Base-by-base conservation (phyloP, 2,329 filamentous ascomycete genomes). In the Colletotrichum sp. region DNA sequence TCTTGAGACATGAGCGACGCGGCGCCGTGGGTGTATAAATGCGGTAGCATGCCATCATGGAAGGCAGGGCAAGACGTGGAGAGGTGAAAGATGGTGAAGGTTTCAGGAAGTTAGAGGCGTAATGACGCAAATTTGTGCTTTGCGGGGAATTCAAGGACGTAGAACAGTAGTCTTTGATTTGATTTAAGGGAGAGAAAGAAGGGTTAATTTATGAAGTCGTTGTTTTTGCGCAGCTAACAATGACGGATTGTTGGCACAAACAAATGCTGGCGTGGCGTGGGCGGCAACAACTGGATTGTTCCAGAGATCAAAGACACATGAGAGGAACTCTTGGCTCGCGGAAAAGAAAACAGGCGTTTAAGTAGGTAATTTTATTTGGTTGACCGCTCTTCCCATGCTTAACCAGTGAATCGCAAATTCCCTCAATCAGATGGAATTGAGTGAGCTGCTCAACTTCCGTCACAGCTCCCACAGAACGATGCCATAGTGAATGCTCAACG, bases 261-360 rank as follows among this genome's bases (percentile, higher is more conserved):
- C 10, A 7, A 21, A 4, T 1, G 44, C 10, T 49, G 6, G 0
- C 9, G 44, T 21, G 9, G 44, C 0, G 1, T 12, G 10, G 18
- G 0, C 10, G 0, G n/a, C 3, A 52, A 52, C n/a, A 52, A 52
- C 5, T 13, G 44, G 12, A 52, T 52, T 21, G n/a, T 52, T 21
- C n/a, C n/a, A 7, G n/a, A 52, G n/a, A 52, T 52, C n/a, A 52
- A 52, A 52, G 44, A 13, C 1, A 52, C 0, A 0, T 13, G n/a
- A 52, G 44, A 52, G n/a, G 0, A 7, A n/a, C 10, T 49, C n/a
- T 49, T 0, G 0, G 44, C n/a, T 52, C n/a, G n/a, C 12, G 4
- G 1, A 6, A 13, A 1, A 52, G n/a, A 7, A 49, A 7, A 12
- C 0, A 52, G 0, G 44, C 44, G 44, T 52, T 52, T 52, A 52